Evolutionary conservation across 1,139 yeast genomes (phyloP).

Genomic region (Hansenula sp.): DNA sequence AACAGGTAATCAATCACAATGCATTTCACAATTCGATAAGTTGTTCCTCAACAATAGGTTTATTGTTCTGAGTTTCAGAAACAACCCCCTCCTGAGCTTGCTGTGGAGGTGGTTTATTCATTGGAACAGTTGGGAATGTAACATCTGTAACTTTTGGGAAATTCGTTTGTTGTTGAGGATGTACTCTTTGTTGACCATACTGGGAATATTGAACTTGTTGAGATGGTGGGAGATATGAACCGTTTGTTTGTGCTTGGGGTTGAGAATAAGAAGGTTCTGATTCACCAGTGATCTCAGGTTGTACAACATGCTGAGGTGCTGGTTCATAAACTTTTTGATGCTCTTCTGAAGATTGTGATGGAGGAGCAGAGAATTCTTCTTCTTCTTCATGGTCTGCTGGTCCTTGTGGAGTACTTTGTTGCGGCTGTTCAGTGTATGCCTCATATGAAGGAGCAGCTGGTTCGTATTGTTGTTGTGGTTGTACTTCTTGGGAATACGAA

Average conservation of each 20-base stretch:
- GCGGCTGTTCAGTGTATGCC: background rate
- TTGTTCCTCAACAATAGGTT: slow-evolving; percentile 22
- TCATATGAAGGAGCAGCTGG: background rate
- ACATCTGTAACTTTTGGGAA: slow-evolving; percentile 28
- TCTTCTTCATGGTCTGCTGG: slow-evolving; percentile 5
- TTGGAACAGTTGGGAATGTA: slow-evolving; percentile 36
- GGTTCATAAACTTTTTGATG: background rate
- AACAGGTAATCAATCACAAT: background rate
- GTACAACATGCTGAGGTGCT: slow-evolving; percentile 1
- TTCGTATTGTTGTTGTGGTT: background rate
- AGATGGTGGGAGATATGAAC: no score
- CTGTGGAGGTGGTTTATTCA: slow-evolving; percentile 22
- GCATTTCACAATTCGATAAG: slow-evolving; percentile 29
- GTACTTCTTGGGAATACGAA: background rate
- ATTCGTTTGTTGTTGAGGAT: slow-evolving; percentile 6
- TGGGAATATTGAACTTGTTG: slow-evolving; percentile 5
- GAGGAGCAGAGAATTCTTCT: slow-evolving; percentile 9
- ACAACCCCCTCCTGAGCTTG: slow-evolving; percentile 11
- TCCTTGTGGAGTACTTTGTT: slow-evolving; percentile 2
- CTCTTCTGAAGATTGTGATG: background rate
- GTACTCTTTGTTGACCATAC: slow-evolving; percentile 3
- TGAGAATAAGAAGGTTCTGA: background rate
- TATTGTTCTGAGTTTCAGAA: slow-evolving; percentile 12
- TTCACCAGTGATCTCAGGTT: background rate
- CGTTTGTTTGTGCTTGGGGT: slow-evolving; percentile 3